Conservation (phyloP, 2,329 filamentous ascomycete genomes). For the Aspergillus pseudoglaucus region DNA sequence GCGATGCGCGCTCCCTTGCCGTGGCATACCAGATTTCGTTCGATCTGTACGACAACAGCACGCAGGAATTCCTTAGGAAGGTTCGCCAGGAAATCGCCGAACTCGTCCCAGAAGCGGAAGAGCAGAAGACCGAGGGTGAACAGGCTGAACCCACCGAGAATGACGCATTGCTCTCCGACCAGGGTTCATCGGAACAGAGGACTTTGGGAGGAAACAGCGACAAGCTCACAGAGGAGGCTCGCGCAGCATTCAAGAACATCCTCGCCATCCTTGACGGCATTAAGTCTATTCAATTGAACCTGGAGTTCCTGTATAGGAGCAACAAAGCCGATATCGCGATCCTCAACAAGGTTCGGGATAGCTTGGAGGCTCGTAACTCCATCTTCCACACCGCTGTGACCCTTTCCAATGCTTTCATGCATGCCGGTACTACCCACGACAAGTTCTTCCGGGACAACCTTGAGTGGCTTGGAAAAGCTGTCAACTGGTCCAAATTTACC, state of each 20-base stretch:
- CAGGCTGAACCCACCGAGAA: constrained; percentile 50
- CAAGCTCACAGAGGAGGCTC: constrained; percentile 43
- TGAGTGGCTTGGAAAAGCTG: constrained; percentile 95
- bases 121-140: constrained; percentile 44
- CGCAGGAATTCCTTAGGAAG: constrained; percentile 90
- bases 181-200: constrained; percentile 32
- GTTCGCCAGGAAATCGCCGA: constrained; percentile 74
- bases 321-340: constrained; percentile 90
- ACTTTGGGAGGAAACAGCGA: constrained; percentile 34
- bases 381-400: constrained; percentile 98
- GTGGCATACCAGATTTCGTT: constrained; percentile 97
- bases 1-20: constrained; percentile 69
- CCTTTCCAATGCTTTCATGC: constrained; percentile 98
- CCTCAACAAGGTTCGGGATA: constrained; percentile 93
- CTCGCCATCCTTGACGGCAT: constrained; percentile 70
- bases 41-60: constrained; percentile 96
- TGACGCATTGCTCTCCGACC: constrained; percentile 52
- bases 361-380: constrained; percentile 88
- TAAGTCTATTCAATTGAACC: constrained; percentile 87
- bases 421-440: constrained; percentile 94
- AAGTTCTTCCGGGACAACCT: constrained; percentile 98
- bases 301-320: constrained; percentile 94
- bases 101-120: constrained; percentile 37
- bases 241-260: constrained; percentile 51
- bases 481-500: constrained; percentile 99